phyloP scores from a whole-genome alignment of 768 basidiomycete genomes.

The Auricularia cornea region DNA sequence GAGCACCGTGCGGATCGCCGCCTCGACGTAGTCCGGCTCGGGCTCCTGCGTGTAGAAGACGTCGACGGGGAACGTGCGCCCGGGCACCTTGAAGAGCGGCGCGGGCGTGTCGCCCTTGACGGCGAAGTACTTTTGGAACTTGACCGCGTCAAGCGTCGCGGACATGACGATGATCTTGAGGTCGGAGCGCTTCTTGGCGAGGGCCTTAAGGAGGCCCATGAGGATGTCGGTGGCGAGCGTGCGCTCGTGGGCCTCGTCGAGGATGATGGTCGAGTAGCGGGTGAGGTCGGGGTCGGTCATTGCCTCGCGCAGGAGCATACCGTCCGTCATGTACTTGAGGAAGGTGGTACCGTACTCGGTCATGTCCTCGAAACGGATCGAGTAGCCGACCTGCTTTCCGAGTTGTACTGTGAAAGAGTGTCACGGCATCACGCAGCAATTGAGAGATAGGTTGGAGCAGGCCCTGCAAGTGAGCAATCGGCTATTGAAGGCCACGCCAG shows the following conservation, averaged over 20 bases:
- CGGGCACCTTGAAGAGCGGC: constrained; percentile 85
- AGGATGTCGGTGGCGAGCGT: constrained; percentile 97
- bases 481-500: background rate
- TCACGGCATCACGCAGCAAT: background rate
- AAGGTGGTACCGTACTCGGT: constrained; percentile 85
- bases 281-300: constrained; percentile 90
- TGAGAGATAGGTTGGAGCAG: background rate
- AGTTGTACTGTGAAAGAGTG: constrained; percentile 55
- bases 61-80: constrained; percentile 91
- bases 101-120: constrained; percentile 41
- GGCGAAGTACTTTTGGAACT: constrained; percentile 92
- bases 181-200: constrained; percentile 73
- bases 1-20: constrained; percentile 89
- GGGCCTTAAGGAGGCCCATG: constrained; percentile 88
- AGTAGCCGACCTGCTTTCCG: constrained; percentile 93
- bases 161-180: constrained; percentile 98
- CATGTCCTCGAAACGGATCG: constrained; percentile 98
- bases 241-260: constrained; percentile 98
- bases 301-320: constrained; percentile 96
- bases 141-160: constrained; percentile 91
- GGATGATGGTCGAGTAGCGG: constrained; percentile 94
- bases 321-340: constrained; percentile 99
- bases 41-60: constrained; percentile 91
- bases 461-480: constrained; percentile 6
- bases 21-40: constrained; percentile 93